Evolutionary conservation across 805 yeast genomes (phyloP).

Genomic region (Wickerhamiella siamensis): DNA sequence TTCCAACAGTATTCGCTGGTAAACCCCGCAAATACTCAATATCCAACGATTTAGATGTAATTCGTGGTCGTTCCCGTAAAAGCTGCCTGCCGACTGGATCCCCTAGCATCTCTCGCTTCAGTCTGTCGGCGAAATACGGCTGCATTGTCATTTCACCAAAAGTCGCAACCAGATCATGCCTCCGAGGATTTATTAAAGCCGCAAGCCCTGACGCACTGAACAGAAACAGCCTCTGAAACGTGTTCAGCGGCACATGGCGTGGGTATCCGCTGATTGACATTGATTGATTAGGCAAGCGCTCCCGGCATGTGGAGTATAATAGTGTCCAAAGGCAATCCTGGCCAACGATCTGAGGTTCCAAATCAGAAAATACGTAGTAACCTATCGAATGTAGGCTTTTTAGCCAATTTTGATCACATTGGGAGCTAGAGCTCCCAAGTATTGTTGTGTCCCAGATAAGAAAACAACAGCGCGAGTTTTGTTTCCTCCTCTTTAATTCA

Average conservation of each 20-base stretch:
- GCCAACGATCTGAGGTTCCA: too few relatives aligned
- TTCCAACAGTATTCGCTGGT: constrained; percentile 63
- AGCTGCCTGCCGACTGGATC: constrained; percentile 68
- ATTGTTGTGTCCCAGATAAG: too few relatives aligned
- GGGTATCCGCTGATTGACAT: constrained; percentile 31
- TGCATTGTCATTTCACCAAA: constrained; percentile 82
- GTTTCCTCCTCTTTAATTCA: too few relatives aligned
- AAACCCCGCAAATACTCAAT: constrained; percentile 42
- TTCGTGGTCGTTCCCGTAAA: constrained; percentile 65
- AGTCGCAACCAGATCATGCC: constrained; percentile 29
- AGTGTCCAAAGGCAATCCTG: not conserved
- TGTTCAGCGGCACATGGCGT: constrained; percentile 64
- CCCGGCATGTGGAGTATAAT: not conserved
- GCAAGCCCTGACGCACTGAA: constrained; percentile 64
- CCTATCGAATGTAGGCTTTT: too few relatives aligned
- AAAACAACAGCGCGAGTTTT: too few relatives aligned
- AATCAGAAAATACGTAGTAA: too few relatives aligned
- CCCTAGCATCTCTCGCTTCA: constrained; percentile 60
- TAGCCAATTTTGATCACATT: too few relatives aligned
- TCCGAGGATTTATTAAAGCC: constrained; percentile 34
- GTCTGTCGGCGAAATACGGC: constrained; percentile 43
- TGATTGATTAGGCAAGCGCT: not conserved
- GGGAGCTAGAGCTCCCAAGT: too few relatives aligned
- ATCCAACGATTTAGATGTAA: constrained; percentile 58
- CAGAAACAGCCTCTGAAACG: constrained; percentile 47